Base-by-base conservation (phyloP, 2,329 filamentous ascomycete genomes). In the Monosporascus ibericus region DNA sequence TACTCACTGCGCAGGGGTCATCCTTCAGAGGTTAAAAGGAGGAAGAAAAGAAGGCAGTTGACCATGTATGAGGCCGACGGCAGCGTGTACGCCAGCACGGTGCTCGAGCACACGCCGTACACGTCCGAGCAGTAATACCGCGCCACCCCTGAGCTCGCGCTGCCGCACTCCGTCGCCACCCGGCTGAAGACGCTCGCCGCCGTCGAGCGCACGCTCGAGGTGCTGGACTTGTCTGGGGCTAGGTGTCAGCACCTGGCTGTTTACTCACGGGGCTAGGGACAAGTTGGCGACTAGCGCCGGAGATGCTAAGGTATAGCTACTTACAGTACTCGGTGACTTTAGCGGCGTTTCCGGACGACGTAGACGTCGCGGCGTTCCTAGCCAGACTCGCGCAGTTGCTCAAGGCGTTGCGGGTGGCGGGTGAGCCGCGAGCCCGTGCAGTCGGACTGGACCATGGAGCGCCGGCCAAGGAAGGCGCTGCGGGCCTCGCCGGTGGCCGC, bases 31-130 rank as follows among this genome's bases (percentile, higher is more conserved):
- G 30, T 34, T 14, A 30, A 14, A 34, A 14, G 4, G 30, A 5
- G 30, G 30, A 84, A 87, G 69, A 78, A 84, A 20, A 81, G 66
- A 15, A 75, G 72, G 69, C 84, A 87, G 71, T 85, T 85, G 52
- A 78, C 80, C 66, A 86, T 80, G 63, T 76, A 70, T 65, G 77
- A 78, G 27, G 60, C 61, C 2, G 72, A 69, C 1, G 81, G 80
- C 5, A 84, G 67, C 0, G 83, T 85, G 65, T 85, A 87, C 1
- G 84, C 85, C 18, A 87, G 68, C 3, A 84, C 78, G 46, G 69
- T 67, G 52, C 61, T 62, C 30, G 57, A 58, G 68, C 84, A 87
- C 56, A 75, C 76, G 2, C 67, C 64, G 61, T 79, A 80, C 2
- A 74, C 68, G 59, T 87, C 84, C 17, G 69, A 72, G 72, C 85